Percentiles rank a stretch among this genome's conserved stretches.
Conservation (phyloP, 139 green algal genomes). For the Pycnococcus provasolii region DNA sequence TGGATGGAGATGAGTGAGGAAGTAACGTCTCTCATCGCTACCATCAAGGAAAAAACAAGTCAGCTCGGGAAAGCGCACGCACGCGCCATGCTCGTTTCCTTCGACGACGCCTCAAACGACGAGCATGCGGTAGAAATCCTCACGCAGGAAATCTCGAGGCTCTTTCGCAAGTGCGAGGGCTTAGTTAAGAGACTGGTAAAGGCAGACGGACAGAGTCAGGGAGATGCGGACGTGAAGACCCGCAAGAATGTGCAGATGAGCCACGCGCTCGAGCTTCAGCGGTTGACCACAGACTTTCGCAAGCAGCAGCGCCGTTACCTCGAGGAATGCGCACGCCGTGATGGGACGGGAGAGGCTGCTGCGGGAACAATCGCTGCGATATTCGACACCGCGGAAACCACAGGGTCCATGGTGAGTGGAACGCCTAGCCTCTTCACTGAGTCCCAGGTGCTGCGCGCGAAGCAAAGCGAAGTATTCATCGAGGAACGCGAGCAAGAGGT, state of each 20-base stretch:
- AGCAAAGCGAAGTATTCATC: conserved; percentile 39
- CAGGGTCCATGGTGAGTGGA: background rate
- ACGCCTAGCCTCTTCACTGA: conserved; percentile 62
- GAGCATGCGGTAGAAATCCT: conserved; percentile 34
- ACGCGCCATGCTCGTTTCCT: conserved; percentile 34
- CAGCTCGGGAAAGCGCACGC: conserved; percentile 37
- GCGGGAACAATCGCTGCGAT: conserved; percentile 4
- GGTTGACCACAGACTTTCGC: conserved; percentile 37
- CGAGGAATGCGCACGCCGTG: background rate
- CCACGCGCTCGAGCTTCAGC: conserved; percentile 36
- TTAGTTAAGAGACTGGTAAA: conserved; percentile 19
- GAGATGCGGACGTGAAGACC: conserved; percentile 16
- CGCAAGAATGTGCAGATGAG: conserved; percentile 33
- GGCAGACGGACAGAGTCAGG: no score
- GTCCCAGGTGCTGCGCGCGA: conserved; percentile 41
- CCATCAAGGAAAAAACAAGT: conserved; percentile 29
- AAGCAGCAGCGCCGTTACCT: conserved; percentile 37
- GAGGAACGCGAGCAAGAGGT: conserved; percentile 78
- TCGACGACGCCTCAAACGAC: conserved; percentile 32
- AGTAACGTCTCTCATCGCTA: conserved; percentile 13
- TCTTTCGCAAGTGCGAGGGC: conserved; percentile 33
- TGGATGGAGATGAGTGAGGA: conserved; percentile 26
- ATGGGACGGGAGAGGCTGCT: conserved; percentile 12
- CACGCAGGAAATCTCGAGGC: conserved; percentile 32
- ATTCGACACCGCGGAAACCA: background rate